Evolutionary conservation across 169 alveolate genomes (phyloP).

Genomic region (Haemoproteus tartakovskyi): DNA sequence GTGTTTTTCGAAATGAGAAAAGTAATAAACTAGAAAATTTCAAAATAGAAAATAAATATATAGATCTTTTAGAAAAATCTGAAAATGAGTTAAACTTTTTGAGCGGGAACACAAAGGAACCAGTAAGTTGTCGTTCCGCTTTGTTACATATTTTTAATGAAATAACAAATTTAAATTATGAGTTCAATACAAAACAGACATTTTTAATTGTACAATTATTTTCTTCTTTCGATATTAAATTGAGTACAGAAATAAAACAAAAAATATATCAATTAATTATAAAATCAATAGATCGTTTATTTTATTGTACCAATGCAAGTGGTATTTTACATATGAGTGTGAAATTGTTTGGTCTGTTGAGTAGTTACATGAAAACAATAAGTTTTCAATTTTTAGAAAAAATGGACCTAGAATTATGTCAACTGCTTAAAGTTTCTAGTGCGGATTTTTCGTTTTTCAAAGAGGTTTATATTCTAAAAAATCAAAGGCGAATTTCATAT

Average conservation of each 20-base stretch:
- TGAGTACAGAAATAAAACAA: constrained; percentile 29
- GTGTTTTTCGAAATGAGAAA: constrained; percentile 17
- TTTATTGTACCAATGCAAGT: neutral
- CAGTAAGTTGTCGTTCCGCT: constrained; percentile 53
- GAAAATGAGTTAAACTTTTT: constrained; percentile 31
- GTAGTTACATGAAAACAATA: constrained; percentile 44
- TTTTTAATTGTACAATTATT: constrained; percentile 17
- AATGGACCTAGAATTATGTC: constrained; percentile 16
- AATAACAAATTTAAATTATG: constrained; percentile 22
- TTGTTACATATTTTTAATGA: constrained; percentile 36
- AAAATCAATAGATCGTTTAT: neutral
- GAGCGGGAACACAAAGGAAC: neutral
- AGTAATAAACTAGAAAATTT: constrained; percentile 35
- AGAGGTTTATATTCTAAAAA: no score
- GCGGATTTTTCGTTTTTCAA: neutral
- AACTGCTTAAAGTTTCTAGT: constrained; percentile 1
- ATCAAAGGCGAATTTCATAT: no score
- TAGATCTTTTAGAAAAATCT: constrained; percentile 26
- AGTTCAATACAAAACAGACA: constrained; percentile 29
- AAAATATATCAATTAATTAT: constrained; percentile 24
- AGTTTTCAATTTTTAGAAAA: constrained; percentile 22
- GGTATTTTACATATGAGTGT: constrained; percentile 7
- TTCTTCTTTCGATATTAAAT: constrained; percentile 37
- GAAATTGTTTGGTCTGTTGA: constrained; percentile 21
- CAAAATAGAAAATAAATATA: constrained; percentile 51